These are phyloP conservation scores for Posidonia oceanica DNA, from an alignment of 116 monocot genomes.

Conservation along the genomic window DNA sequence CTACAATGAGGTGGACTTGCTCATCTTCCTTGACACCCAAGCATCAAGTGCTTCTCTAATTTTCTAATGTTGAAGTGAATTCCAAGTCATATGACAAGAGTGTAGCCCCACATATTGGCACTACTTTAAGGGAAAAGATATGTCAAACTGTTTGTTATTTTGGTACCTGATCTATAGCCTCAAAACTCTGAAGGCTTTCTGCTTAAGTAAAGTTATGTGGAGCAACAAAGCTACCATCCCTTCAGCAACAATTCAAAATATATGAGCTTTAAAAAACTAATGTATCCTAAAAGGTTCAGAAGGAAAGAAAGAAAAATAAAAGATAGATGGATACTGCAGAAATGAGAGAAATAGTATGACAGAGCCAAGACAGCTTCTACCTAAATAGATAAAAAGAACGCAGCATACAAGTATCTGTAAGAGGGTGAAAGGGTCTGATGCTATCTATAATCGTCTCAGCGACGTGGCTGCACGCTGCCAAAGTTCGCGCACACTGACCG, in stretches of 20 bases:
- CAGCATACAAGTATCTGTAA: background rate
- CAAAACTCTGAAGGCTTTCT: conserved; percentile 8
- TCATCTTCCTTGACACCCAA: background rate
- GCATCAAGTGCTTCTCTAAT: background rate
- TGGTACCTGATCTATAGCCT: background rate
- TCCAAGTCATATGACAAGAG: too few species aligned
- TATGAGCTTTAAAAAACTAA: background rate
- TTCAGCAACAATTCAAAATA: background rate
- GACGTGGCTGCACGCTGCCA: too few species aligned
- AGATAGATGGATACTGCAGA: background rate
- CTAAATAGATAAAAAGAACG: too few species aligned
- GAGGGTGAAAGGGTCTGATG: background rate
- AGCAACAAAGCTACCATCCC: background rate
- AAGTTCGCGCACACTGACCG: too few species aligned
- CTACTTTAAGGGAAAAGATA: background rate
- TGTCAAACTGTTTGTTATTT: too few species aligned
- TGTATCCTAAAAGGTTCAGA: background rate
- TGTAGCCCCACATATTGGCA: background rate
- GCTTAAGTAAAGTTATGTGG: conserved; percentile 37
- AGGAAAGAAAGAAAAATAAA: background rate
- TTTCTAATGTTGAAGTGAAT: background rate
- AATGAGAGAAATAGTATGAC: background rate
- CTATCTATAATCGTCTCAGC: too few species aligned
- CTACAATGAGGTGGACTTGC: background rate
- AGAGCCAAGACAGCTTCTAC: background rate